Base-by-base conservation (phyloP, 2,329 filamentous ascomycete species). In the Davidsoniella virescens region DNA sequence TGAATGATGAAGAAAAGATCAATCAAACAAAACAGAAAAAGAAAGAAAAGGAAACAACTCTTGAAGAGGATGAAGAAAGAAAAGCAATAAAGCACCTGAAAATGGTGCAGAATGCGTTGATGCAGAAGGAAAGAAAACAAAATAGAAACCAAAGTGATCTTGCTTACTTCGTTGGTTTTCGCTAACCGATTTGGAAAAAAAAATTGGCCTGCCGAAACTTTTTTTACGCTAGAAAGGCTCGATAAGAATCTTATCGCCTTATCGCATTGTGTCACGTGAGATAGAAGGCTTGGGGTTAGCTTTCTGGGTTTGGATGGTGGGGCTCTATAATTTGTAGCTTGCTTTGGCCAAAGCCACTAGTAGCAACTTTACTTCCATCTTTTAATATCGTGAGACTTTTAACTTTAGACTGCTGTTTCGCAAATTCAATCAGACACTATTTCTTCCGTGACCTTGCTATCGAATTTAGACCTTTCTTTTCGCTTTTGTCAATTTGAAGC, bases 151-250 rank as follows among this genome's bases (percentile, higher is more conserved):
- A 23, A 23, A 23, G 20, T 23, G 20, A 23, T 23, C 20, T 23
- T 23, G 20, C 20, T 33, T 33, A 3, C 12, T 12, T 33, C 2
- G 1, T 33, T 33, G 12, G 9, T 43, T 43, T 43, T 20, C 17
- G 14, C n/a, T 43, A 33, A 8, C 8, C 40, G 36, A 41, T 10
- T 33, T n/a, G 38, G 42, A 39, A 55, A 23, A 23, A 23, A 54
- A 53, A 45, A 54, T 55, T 52, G 60, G 62, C 63, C 64, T 62
- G 57, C 64, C 60, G 58, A 64, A 67, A 62, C 60, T 65, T 67
- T 66, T 65, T 62, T 63, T 53, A 38, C 45, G 38, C 29, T 16
- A 49, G 47, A 40, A 46, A 42, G 43, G 8, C n/a, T 10, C 42
- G 52, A 54, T 54, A 54, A 54, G 50, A 23, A 8, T 23, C 39